A percentile compares a stretch with the other conserved stretches of the same genome.
phyloP scores from a whole-genome alignment of 306 rosid species.

The Amphicarpaea edgeworthii region DNA sequence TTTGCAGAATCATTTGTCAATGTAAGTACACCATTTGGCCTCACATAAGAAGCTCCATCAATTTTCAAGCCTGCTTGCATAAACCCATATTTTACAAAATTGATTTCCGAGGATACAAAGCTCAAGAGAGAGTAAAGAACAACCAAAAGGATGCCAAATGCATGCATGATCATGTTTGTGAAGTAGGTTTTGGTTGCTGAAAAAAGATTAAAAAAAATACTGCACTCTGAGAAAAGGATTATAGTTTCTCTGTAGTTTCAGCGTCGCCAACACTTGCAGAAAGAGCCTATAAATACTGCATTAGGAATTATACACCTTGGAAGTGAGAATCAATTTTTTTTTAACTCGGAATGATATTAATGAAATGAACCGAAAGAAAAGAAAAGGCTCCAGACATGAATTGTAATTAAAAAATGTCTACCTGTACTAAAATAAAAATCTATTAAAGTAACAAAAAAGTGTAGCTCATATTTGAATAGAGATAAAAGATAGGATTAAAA shows the following conservation, averaged over 20 bases:
- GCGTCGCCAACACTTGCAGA: background rate
- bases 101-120: conserved; percentile 3
- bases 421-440: background rate
- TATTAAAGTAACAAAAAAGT: background rate
- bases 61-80: conserved; percentile 28
- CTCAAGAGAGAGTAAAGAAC: conserved; percentile 14
- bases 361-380: background rate
- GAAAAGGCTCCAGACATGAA: background rate
- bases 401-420: background rate
- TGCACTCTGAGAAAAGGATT: background rate
- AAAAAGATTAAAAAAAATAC: background rate
- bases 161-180: conserved; percentile 22
- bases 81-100: conserved; percentile 36
- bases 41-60: conserved; percentile 34
- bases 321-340: background rate
- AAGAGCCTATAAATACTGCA: conserved; percentile 15
- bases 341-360: background rate
- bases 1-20: conserved; percentile 36
- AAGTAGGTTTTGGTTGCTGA: conserved; percentile 35
- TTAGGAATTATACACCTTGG: conserved; percentile 8
- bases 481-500: background rate
- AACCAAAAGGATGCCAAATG: conserved; percentile 36
- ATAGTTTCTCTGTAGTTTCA: background rate
- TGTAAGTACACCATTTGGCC: conserved; percentile 41
- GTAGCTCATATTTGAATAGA: background rate